Evolutionary conservation across 208 protist species (phyloP), one percentile per base, ranked within the genome.

Genomic region (Wallacemonas sp.): DNA sequence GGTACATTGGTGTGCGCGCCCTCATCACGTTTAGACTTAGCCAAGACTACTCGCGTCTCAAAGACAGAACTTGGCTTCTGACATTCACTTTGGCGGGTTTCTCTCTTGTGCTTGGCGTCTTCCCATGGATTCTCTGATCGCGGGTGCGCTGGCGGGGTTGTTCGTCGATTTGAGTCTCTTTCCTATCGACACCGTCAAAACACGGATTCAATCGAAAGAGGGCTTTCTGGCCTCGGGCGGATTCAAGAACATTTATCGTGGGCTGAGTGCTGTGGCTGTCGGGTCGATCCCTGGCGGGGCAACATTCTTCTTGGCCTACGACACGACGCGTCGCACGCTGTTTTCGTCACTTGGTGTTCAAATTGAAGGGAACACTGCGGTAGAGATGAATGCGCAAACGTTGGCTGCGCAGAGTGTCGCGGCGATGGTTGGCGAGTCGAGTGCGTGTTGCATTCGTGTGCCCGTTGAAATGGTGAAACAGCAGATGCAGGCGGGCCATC

Each of bases 101-200:
- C n/a, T n/a, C n/a, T n/a, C n/a, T n/a, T n/a, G n/a, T n/a, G n/a
- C n/a, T 8, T 59, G 17, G 11, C 22, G 28, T 17, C 19, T 11
- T 11, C 1, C 24, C 21, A 93, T 94, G 88, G 84, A 94, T 26
- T 93, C 84, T 6, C 68, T 96, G 1, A 34, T 90, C 6, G 84
- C 91, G 1, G 95, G 95, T 42, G 91, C 88, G 1, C 67, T 80
- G 9, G 95, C 93, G 0, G 95, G 95, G 26, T 65, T 95, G 6
- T 74, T 84, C 15, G 93, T 97, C 11, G 95, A 98, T 63, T 33
- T 96, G 8, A 90, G 75, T 15, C 82, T 98, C 15, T 97, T 93
- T 58, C 95, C 95, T 0, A 84, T 98, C 36, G 95, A 98, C 75
- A 98, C 95, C 0, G 56, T 98, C 38, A 98, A 98, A 66, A 97